Evolutionary conservation across 345 rosid species (phyloP).

Genomic region (Lagerstroemia speciosa): DNA sequence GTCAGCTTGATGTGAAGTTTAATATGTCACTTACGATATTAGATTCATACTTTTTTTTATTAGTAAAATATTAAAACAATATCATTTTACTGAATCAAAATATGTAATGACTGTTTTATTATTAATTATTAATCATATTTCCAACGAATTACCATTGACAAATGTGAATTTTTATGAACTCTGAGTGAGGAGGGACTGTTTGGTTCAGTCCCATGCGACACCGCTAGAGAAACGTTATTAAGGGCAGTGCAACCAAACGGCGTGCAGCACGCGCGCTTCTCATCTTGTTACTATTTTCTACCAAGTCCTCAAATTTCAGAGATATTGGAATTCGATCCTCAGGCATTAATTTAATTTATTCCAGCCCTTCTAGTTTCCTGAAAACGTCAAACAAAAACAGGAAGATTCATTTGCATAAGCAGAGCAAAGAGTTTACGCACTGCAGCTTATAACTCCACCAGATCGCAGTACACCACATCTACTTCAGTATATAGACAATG

Average conservation of each 20-base stretch:
- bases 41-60: no score
- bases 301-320: not conserved
- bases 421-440: slow-evolving; percentile 3
- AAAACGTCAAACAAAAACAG: not conserved
- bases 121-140: no score
- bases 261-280: not conserved
- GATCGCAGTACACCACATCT: not conserved
- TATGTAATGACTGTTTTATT: no score
- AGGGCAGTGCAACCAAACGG: not conserved
- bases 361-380: not conserved
- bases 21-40: no score
- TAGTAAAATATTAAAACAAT: no score
- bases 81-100: no score
- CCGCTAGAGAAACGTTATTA: not conserved
- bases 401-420: not conserved
- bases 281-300: not conserved
- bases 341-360: not conserved
- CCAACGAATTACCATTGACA: no score
- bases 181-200: not conserved
- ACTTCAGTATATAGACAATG: slow-evolving; percentile 10
- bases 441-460: not conserved
- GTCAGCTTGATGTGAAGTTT: no score
- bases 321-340: not conserved
- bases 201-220: not conserved
- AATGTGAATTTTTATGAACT: not conserved